Conservation (phyloP, 164 flowering plant species). For the Buxus sempervirens region DNA sequence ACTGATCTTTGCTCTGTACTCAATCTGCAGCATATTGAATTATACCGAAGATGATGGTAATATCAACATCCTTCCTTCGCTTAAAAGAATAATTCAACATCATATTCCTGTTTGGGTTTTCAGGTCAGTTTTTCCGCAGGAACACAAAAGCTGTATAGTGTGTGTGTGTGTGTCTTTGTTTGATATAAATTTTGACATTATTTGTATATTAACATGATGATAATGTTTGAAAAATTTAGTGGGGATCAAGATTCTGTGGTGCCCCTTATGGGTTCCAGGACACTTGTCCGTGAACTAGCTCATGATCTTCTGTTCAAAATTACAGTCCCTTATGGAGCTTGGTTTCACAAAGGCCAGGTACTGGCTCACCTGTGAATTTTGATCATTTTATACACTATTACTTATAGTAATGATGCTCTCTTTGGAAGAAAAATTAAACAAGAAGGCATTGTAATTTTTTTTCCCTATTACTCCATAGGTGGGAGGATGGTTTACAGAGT, state of each 20-base stretch:
- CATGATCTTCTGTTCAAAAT: conserved; percentile 54
- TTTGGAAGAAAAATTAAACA: too few species aligned
- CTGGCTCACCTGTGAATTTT: too few species aligned
- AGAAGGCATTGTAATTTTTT: too few species aligned
- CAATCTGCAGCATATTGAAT: conserved; percentile 44
- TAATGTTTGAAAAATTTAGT: conserved; percentile 36
- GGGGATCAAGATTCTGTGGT: conserved; percentile 98
- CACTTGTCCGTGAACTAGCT: conserved; percentile 83
- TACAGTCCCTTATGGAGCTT: conserved; percentile 89
- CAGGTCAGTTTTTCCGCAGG: conserved; percentile 43
- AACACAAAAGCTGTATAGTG: not conserved
- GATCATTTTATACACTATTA: not conserved
- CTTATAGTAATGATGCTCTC: not conserved
- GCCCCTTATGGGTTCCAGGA: conserved; percentile 82
- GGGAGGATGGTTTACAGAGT: conserved; percentile 91
- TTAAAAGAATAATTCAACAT: conserved; percentile 53
- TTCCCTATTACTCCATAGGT: conserved; percentile 60
- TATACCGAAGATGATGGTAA: conserved; percentile 62
- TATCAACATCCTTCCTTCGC: conserved; percentile 76
- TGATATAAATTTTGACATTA: too few species aligned
- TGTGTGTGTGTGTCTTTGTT: too few species aligned
- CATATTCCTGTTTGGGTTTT: conserved; percentile 78
- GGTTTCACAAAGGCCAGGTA: conserved; percentile 95
- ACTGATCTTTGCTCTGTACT: conserved; percentile 4
- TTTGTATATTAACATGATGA: not conserved